Evolutionary conservation across 2,329 filamentous ascomycete species (phyloP), one percentile per base, ranked within the genome.

Genomic region (Pseudogymnoascus sp.): DNA sequence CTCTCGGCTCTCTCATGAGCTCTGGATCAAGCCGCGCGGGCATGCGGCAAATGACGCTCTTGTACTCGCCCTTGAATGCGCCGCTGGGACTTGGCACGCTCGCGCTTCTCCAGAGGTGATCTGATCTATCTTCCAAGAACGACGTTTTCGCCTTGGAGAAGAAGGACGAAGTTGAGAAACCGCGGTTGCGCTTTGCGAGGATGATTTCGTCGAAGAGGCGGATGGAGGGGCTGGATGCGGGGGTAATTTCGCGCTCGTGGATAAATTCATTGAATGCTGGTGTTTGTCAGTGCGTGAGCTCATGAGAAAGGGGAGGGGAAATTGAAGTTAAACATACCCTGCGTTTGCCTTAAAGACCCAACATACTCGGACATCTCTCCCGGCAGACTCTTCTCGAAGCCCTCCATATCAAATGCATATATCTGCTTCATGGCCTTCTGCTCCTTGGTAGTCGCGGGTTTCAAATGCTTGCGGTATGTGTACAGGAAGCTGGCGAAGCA

Each of bases 1-100:
- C 86, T 62, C 92, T 84, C 31, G 92, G 92, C 74, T 97, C 92
- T 72, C 91, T 90, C 91, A 97, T 96, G 54, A 97, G 78, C 11
- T 85, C 83, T 3, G 87, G 83, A 69, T 99, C 94, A 8, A 99
- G 81, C 70, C 90, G 92, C 6, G 90, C 85, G 4, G 94, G 94
- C 37, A 90, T 85, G 66, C 85, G 77, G 10, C 84, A 84, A 60
- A 84, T 78, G 11, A 85, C 78, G 33, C 79, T 74, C 63, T 81
- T 79, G 74, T 88, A 88, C 66, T 86, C 83, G 62, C 83, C 83
- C 0, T 81, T 77, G 65, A 87, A 86, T 67, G 83, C 85, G 60
- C 82, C 79, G 66, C 78, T 82, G n/a, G 81, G 81, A 41, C 83
- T 76, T 5, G 84, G 80, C 40, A 85, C 81, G 10, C 82, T 83